Evolutionary conservation across 192 early-diverging fungal species (phyloP).

Genomic region (Backusella parvicylindrica): DNA sequence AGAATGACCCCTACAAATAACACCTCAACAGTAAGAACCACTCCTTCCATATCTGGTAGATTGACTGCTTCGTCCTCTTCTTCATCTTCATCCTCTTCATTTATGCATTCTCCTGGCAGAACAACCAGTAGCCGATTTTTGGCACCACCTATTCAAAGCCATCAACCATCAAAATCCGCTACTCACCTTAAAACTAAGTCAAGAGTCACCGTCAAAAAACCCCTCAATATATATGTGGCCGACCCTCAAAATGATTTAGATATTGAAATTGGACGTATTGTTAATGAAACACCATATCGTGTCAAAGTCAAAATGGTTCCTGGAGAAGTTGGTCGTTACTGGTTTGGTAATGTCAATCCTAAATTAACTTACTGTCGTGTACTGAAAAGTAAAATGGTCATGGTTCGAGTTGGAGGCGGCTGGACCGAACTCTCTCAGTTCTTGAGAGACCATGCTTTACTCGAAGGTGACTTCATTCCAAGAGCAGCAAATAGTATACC

Average conservation of each 20-base stretch:
- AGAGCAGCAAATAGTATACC: not conserved
- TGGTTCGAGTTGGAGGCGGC: conserved; percentile 65
- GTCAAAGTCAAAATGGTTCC: conserved; percentile 48
- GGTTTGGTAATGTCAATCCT: conserved; percentile 65
- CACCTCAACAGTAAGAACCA: not conserved
- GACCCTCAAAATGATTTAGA: conserved; percentile 54
- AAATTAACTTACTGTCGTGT: conserved; percentile 65
- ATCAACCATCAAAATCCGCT: conserved; percentile 15
- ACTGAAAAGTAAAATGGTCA: conserved; percentile 57
- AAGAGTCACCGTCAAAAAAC: not conserved
- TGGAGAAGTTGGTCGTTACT: conserved; percentile 59
- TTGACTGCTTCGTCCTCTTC: not conserved
- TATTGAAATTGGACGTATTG: conserved; percentile 56
- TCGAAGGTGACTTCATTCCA: conserved; percentile 33
- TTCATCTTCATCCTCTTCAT: not conserved
- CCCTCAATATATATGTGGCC: conserved; percentile 32
- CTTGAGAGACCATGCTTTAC: conserved; percentile 31
- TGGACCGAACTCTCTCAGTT: conserved; percentile 37
- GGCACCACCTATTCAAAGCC: not conserved
- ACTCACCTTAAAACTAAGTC: not conserved
- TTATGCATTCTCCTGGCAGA: not conserved
- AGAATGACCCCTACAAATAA: not conserved
- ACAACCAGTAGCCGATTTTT: conserved; percentile 1
- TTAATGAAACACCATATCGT: conserved; percentile 53
- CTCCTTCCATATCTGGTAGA: not conserved